Base-by-base conservation (phyloP, 441 rosid genomes). In the Jatropha podagrica region DNA sequence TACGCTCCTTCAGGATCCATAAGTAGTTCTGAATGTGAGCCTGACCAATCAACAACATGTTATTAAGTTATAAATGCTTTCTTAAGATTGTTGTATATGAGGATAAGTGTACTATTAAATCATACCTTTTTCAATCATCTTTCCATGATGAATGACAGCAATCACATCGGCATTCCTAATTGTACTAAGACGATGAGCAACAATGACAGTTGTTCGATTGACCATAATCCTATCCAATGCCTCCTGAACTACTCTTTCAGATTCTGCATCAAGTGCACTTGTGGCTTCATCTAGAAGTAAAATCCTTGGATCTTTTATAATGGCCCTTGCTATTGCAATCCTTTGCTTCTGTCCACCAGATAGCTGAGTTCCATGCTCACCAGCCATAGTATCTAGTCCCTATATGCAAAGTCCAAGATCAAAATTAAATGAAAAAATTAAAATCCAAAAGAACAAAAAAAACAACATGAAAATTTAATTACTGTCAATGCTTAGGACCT, bases 111-210 rank as follows among this genome's bases (percentile, higher is more conserved):
- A 18, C 60, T 4, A 17, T 55, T 7, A 51, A 14, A 10, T 11
- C 7, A 20, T 82, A 92, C 92, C 97, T 90, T 88, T 88, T 80
- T 91, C 93, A 4, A 88, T 89, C 41, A 91, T 77, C 73, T 85
- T 88, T 69, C 98, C 98, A 0, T 63, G 84, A 54, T 90, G 88
- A 71, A 91, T 85, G 62, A 93, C 94, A 32, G 95, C 91, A 65
- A 93, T 89, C 64, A 65, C 60, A 62, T 89, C 94, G 4, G 91
- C 92, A 59, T 89, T 89, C 69, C 82, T 81, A 11, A 91, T 82
- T 0, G 97, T 91, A 73, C 85, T 32, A 0, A 65, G 41, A 8
- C 70, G 70, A 66, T 66, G 55, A 0, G 55, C 70, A 44, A 66
- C 52, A 0, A 66, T 4, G 0, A 66, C 12, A 20, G 70, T 18